phyloP scores from a whole-genome alignment of 208 protist species.

The Phytomonas sp. region DNA sequence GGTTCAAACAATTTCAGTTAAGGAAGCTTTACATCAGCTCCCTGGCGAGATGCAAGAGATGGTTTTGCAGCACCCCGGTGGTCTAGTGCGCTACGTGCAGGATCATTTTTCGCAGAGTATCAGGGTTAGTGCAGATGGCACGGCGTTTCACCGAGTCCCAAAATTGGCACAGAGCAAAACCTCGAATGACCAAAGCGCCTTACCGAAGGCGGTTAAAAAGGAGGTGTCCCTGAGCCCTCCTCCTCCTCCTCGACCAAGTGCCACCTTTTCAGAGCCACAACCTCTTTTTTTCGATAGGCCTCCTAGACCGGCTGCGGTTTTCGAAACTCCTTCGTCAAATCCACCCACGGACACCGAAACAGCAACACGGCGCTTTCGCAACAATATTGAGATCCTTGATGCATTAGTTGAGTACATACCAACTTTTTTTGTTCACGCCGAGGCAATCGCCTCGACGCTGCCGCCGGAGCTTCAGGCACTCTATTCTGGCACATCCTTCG shows the following conservation, averaged over 20 bases:
- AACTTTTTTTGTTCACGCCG: slow-evolving; percentile 61
- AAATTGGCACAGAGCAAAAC: not conserved
- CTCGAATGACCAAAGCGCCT: not conserved
- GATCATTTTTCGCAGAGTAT: slow-evolving; percentile 12
- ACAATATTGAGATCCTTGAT: slow-evolving; percentile 44
- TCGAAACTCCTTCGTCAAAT: not conserved
- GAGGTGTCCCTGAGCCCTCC: not conserved
- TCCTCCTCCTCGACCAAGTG: not conserved
- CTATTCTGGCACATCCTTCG: slow-evolving; percentile 41
- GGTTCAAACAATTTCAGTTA: not conserved
- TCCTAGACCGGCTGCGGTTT: not conserved
- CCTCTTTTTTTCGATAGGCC: not conserved
- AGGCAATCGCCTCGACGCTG: slow-evolving; percentile 37
- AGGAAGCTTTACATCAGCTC: not conserved
- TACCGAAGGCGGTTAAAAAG: not conserved
- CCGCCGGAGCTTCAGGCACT: slow-evolving; percentile 36
- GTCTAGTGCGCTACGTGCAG: slow-evolving; percentile 14
- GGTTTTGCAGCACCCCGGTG: slow-evolving; percentile 22
- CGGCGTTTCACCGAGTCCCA: not conserved
- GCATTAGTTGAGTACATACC: slow-evolving; percentile 68
- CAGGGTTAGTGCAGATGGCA: not conserved
- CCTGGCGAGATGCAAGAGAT: slow-evolving; percentile 16
- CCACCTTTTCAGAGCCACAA: not conserved
- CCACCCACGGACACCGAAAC: not conserved
- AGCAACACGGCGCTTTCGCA: not conserved